Conservation (phyloP, 768 basidiomycete species). For the Podaxis sp. region DNA sequence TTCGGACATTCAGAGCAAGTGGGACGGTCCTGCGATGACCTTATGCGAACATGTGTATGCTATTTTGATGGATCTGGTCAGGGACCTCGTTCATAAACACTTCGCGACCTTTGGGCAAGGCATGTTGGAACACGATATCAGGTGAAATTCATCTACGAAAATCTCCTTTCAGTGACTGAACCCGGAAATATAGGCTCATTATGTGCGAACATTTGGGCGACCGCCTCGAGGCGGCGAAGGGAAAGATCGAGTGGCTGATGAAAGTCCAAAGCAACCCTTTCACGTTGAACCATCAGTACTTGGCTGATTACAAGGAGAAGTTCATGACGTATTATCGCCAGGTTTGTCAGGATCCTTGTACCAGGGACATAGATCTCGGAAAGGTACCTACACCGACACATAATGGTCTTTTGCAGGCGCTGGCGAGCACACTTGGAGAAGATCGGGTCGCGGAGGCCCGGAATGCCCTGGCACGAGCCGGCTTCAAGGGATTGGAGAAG, state of each 20-base stretch:
- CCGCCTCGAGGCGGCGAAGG: conserved; percentile 37
- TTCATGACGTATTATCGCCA: conserved; percentile 50
- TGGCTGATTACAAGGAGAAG: conserved; percentile 40
- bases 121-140: conserved; percentile 46
- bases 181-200: conserved; percentile 20
- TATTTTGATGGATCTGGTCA: conserved; percentile 39
- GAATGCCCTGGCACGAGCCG: conserved; percentile 20
- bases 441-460: too few species aligned
- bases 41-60: conserved; percentile 43
- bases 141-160: conserved; percentile 21
- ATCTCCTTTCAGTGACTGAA: not conserved
- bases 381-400: too few species aligned
- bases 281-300: conserved; percentile 50
- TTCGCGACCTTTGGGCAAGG: conserved; percentile 57
- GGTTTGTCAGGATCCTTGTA: conserved; percentile 30
- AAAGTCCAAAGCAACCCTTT: conserved; percentile 47
- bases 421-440: too few species aligned
- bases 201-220: conserved; percentile 51
- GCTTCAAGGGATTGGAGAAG: conserved; percentile 35
- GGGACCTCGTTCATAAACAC: conserved; percentile 43
- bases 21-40: conserved; percentile 44
- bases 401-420: too few species aligned
- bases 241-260: conserved; percentile 49
- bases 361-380: not conserved
- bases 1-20: conserved; percentile 38